phyloP scores from a whole-genome alignment of 2,329 filamentous ascomycete genomes.

The Sclerotinia borealis region DNA sequence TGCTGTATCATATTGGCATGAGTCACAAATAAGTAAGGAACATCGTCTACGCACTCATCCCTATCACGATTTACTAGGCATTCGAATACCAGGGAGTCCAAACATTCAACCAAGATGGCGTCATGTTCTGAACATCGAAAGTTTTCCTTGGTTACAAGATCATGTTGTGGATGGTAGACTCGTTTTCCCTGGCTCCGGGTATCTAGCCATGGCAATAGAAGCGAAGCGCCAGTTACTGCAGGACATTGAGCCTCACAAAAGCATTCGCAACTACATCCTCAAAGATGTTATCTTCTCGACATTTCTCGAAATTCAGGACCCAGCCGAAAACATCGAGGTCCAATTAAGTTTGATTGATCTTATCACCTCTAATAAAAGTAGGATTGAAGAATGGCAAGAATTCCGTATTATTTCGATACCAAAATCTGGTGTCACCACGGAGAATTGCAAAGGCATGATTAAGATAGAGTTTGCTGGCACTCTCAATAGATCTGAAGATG shows the following conservation, averaged over 20 bases:
- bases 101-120: neutral
- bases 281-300: conserved; percentile 26
- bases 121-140: neutral
- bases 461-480: neutral
- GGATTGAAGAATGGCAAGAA: neutral
- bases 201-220: conserved; percentile 31
- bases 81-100: neutral
- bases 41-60: conserved; percentile 21
- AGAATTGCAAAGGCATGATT: conserved; percentile 44
- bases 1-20: conserved; percentile 44
- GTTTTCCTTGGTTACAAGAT: conserved; percentile 31
- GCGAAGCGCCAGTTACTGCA: conserved; percentile 16
- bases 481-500: neutral
- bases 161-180: conserved; percentile 41
- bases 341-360: neutral
- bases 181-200: conserved; percentile 30
- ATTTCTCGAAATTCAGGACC: conserved; percentile 20
- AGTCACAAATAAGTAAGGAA: conserved; percentile 43
- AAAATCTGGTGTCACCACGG: conserved; percentile 29
- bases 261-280: conserved; percentile 11
- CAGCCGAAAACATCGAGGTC: conserved; percentile 22
- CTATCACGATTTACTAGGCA: neutral
- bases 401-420: neutral
- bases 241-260: neutral
- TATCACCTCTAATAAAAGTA: neutral